Base-by-base conservation (phyloP, 208 protist genomes). In the Vickermania ingenoplastis region DNA sequence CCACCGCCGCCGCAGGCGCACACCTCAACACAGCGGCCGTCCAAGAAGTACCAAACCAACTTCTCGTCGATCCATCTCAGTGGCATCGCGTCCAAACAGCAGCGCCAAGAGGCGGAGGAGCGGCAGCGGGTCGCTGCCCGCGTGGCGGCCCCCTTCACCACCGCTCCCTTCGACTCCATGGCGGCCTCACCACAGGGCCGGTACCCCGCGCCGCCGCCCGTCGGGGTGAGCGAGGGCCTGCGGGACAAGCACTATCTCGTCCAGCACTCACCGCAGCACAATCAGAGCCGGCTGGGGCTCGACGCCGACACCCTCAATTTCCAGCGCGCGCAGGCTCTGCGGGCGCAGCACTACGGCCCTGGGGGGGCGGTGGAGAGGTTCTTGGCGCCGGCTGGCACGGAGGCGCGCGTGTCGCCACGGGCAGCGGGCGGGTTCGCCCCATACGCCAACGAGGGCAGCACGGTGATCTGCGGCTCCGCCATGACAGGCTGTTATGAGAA, bases 191-290 rank as follows among this genome's bases (percentile, higher is more conserved):
- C 64, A 0, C 59, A 77, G 31, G 71, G 66, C 11, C 36, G 36
- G 7, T 92, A 92, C 63, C 81, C 85, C 3, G 65, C 77, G 13
- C 85, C 85, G 3, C 85, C 85, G 0, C 56, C 69, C 23, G 69
- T 86, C 31, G 85, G 85, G 22, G 79, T 85, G 57, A 68, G 63
- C 7, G 36, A 61, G 49, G 50, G 55, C 31, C 29, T 75, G 61
- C 81, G 61, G 61, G 41, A 50, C 50, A 61, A 58, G 45, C 75
- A 65, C 11, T 59, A 41, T 1, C 59, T 81, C 14, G 65, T 85
- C 17, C 78, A 66, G 55, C 41, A 69, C 36, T 54, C 67, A 53
- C 57, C 60, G 23, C 61, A 55, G 30, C 69, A 54, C 57, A 24
- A 48, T 62, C 28, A 26, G 26, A 50, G 29, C 28, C 73, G 63